Evolutionary conservation across 768 basidiomycete species (phyloP).

Genomic region (Termitomyces sp.): DNA sequence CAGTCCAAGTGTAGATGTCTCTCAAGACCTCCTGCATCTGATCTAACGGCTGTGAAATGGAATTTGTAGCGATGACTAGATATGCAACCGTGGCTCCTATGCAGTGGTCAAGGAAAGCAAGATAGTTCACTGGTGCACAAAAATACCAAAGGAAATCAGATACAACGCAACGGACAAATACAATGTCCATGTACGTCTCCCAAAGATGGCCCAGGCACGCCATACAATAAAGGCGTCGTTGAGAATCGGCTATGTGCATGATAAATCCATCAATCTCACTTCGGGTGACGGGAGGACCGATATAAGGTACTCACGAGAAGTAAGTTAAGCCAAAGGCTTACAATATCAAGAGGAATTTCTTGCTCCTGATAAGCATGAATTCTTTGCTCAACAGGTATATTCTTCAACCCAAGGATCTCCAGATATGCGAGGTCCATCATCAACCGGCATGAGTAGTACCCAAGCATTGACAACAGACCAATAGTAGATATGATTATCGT

Average conservation of each 20-base stretch:
- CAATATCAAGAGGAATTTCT: neutral
- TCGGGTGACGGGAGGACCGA: neutral
- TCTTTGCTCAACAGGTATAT: neutral
- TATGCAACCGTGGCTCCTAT: neutral
- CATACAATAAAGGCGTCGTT: neutral
- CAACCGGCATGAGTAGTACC: neutral
- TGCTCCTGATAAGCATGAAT: neutral
- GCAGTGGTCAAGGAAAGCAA: neutral
- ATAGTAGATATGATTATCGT: neutral
- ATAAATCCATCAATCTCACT: too few relatives aligned
- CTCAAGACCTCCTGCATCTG: neutral
- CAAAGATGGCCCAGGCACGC: neutral
- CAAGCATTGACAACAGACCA: neutral
- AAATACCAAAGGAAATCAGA: neutral
- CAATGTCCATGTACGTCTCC: neutral
- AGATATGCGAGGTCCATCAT: neutral
- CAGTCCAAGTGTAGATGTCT: neutral
- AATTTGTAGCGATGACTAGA: neutral
- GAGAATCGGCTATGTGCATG: neutral
- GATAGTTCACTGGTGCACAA: neutral
- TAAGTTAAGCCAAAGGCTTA: fast-evolving
- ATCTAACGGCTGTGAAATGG: neutral
- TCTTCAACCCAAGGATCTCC: neutral
- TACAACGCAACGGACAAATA: neutral
- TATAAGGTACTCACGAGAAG: neutral